Evolutionary conservation across 345 rosid species (phyloP).

Genomic region (Abelmoschus esculentus): DNA sequence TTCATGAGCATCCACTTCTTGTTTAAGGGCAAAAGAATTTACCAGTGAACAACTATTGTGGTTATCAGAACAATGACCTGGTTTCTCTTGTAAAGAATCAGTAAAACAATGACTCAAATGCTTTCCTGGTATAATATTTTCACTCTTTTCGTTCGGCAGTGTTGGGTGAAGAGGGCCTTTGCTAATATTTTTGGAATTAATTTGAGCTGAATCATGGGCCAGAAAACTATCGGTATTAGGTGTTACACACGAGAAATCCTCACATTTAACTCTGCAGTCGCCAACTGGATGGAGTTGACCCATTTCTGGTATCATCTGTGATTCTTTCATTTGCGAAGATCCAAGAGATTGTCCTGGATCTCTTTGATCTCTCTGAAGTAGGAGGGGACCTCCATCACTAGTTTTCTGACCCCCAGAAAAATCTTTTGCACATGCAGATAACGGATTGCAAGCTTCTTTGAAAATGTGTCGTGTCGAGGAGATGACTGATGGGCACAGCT

Average conservation of each 20-base stretch:
- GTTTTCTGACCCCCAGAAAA: constrained; percentile 27
- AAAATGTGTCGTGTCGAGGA: constrained; percentile 29
- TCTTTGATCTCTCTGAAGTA: constrained; percentile 27
- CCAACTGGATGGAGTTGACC: constrained; percentile 28
- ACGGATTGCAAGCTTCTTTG: constrained; percentile 26
- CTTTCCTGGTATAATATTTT: constrained; percentile 21
- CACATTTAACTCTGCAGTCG: constrained; percentile 14
- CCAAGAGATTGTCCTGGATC: constrained; percentile 28
- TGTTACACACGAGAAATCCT: constrained; percentile 16
- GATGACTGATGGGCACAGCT: constrained; percentile 26
- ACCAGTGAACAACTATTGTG: constrained; percentile 24
- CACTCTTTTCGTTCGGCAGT: constrained; percentile 37
- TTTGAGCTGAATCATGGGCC: constrained; percentile 20
- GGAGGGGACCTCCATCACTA: constrained; percentile 24
- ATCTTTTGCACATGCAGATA: constrained; percentile 27
- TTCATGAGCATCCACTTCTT: constrained; percentile 23
- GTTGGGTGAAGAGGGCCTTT: constrained; percentile 15
- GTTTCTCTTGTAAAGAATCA: constrained; percentile 27
- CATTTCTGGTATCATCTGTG: constrained; percentile 29
- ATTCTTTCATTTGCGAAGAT: constrained; percentile 27
- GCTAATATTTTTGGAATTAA: constrained; percentile 13
- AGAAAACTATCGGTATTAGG: constrained; percentile 17
- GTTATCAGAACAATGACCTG: constrained; percentile 25
- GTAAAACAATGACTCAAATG: constrained; percentile 12
- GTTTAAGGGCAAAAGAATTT: constrained; percentile 25